A percentile compares a stretch with the other conserved stretches of the same genome.
Evolutionary conservation across 2,329 filamentous ascomycete genomes (phyloP).

Genomic region (Alternaria tenuissima): DNA sequence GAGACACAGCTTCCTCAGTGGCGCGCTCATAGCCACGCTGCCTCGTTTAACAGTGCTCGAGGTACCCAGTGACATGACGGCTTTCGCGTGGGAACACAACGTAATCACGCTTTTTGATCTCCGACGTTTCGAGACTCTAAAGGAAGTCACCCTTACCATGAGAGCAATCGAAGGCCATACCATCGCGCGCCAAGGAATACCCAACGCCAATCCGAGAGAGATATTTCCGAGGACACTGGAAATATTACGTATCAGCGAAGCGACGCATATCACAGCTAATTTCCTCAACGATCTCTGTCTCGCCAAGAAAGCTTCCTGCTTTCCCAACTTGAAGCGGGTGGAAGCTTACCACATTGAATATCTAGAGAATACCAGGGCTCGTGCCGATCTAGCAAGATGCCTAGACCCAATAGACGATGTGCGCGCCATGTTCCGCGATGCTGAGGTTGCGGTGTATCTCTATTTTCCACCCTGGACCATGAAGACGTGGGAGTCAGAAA

Average conservation of each 20-base stretch:
- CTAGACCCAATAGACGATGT: constrained; percentile 5
- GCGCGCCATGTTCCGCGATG: constrained; percentile 2
- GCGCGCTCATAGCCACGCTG: neutral
- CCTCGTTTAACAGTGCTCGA: constrained; percentile 16
- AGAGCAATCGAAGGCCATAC: constrained; percentile 9
- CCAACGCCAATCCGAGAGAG: constrained; percentile 1
- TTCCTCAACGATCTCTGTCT: constrained; percentile 19
- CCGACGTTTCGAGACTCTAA: constrained; percentile 15
- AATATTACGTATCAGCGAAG: constrained; percentile 25
- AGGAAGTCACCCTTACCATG: constrained; percentile 24
- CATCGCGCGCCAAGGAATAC: neutral
- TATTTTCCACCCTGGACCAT: constrained; percentile 17
- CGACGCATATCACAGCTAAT: neutral
- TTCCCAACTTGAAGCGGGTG: constrained; percentile 14
- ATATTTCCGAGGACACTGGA: constrained; percentile 24
- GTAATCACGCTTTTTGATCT: constrained; percentile 13
- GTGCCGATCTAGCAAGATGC: neutral
- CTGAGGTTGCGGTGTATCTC: constrained; percentile 15
- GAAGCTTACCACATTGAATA: constrained; percentile 21
- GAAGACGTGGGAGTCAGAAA: constrained; percentile 12
- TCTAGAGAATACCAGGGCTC: neutral
- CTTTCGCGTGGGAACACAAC: neutral
- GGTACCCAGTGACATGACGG: constrained; percentile 17
- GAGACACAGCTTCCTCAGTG: constrained; percentile 7
- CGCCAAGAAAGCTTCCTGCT: constrained; percentile 8